Evolutionary conservation across 345 rosid species (phyloP), one percentile per base, ranked within the genome.

Genomic region (Combretum micranthum): DNA sequence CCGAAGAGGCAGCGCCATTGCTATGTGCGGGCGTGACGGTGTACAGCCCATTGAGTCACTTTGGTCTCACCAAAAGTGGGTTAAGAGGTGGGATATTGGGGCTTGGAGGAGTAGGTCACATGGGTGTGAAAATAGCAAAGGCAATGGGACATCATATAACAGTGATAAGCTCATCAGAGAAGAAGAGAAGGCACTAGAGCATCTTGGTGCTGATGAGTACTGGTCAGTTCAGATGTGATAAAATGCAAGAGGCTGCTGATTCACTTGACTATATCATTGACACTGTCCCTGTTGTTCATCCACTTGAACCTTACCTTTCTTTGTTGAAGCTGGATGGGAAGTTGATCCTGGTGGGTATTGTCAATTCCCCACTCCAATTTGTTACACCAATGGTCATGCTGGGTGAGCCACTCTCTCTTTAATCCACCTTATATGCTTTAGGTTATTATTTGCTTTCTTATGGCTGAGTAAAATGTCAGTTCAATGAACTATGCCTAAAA

Each of bases 141-240:
- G 95, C 96, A 61, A 83, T 84, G 93, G 97, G 95, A 55, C 98
- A 92, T 69, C 96, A 85, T 60, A 83, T 92, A 8, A 92, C 94
- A 0, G 97, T 92, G 55, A 86, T 92, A 13, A 92, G 97, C 83
- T 92, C 98, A 45, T 88, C 98, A 14, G 83, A 84, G 44, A 88
- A 80, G 87, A 92, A 92, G 69, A 80, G 68, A 72, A 92, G 76
- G 96, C 97, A 4, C 15, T 92, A 59, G 83, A 86, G 26, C 87
- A 92, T 67, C 83, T 88, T 20, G 86, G 97, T 50, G 97, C 98
- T 13, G 98, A 92, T 72, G 76, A 76, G 21, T 92, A 88, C 73
- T 92, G 18, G 86, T 88, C 15, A 86, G 93, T 70, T 81, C 95
- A 3, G 97, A 92, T 53, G 45, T 53, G 48, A 70, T 7, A 61